Percentiles rank a stretch among this genome's conserved stretches.
Conservation (phyloP, 805 yeast species). For the Yamadazyma laniorum region DNA sequence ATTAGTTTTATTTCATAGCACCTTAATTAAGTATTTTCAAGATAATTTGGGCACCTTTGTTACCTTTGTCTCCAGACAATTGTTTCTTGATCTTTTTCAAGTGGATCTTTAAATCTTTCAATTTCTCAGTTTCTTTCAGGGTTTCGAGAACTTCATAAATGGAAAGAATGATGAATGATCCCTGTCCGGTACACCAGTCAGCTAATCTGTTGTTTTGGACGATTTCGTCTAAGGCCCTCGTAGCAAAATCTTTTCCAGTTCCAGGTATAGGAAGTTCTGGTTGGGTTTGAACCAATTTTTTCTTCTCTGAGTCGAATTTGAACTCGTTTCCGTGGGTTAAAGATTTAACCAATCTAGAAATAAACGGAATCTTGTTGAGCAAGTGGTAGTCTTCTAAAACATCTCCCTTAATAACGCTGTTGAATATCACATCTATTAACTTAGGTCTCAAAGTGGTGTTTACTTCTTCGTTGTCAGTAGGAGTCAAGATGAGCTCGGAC, state of each 20-base stretch:
- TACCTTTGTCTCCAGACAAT: slow-evolving; percentile 42
- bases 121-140: slow-evolving; percentile 18
- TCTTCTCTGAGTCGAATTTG: slow-evolving; percentile 51
- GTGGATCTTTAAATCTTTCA: slow-evolving; percentile 45
- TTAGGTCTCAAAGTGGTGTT: slow-evolving; percentile 41
- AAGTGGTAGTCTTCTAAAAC: slow-evolving; percentile 65
- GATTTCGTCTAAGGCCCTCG: slow-evolving; percentile 50
- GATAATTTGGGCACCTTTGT: slow-evolving; percentile 50
- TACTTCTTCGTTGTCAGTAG: slow-evolving; percentile 36
- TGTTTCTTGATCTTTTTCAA: slow-evolving; percentile 53
- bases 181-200: slow-evolving; percentile 65
- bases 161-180: slow-evolving; percentile 81
- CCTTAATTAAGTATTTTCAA: slow-evolving; percentile 14
- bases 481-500: slow-evolving; percentile 62
- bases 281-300: slow-evolving; percentile 47
- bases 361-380: slow-evolving; percentile 62
- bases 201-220: slow-evolving; percentile 45
- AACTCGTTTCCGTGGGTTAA: slow-evolving; percentile 85
- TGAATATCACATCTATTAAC: slow-evolving; percentile 56
- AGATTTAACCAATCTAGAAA: slow-evolving; percentile 70
- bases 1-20: neutral
- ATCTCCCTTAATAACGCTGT: slow-evolving; percentile 60
- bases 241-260: slow-evolving; percentile 61
- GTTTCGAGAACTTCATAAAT: slow-evolving; percentile 61
- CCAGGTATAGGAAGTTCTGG: slow-evolving; percentile 41